A percentile compares a stretch with the other conserved stretches of the same genome.
Conservation (phyloP, 805 yeast species). For the Sporopachydermia lactativora region DNA sequence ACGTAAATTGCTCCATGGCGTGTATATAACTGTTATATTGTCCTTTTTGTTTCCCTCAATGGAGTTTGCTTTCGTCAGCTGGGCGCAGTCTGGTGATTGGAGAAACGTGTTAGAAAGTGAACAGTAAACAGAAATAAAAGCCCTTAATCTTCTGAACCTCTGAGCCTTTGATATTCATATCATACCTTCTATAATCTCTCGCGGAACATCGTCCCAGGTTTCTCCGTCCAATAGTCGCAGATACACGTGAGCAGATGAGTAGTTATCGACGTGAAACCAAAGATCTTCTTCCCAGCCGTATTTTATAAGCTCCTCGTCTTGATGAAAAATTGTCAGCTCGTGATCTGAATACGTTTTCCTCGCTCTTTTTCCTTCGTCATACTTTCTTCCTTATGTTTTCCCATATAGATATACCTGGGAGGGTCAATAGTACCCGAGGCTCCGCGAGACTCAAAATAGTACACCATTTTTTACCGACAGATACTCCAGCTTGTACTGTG, state of each 20-base stretch:
- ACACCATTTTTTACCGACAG: no score
- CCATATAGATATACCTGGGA: constrained; percentile 41
- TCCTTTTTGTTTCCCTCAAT: constrained; percentile 61
- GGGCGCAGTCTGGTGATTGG: constrained; percentile 34
- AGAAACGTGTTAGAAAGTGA: background rate
- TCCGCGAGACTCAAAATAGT: constrained; percentile 26
- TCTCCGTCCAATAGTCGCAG: constrained; percentile 39
- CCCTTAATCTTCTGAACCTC: no score
- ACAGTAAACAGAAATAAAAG: background rate
- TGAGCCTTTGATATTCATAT: no score
- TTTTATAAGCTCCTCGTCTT: constrained; percentile 41
- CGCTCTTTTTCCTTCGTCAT: constrained; percentile 6
- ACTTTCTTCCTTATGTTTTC: constrained; percentile 61
- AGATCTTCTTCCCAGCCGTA: constrained; percentile 51
- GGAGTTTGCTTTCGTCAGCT: constrained; percentile 64
- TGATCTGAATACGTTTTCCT: constrained; percentile 18
- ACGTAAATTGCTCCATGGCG: constrained; percentile 59
- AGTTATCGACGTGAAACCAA: constrained; percentile 74
- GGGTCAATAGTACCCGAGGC: constrained; percentile 18
- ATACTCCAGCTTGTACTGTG: no score
- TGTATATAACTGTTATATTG: constrained; percentile 51
- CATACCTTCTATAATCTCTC: constrained; percentile 31
- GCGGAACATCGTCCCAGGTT: constrained; percentile 32
- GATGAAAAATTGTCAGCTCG: constrained; percentile 9
- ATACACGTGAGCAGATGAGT: constrained; percentile 68